A percentile compares a stretch with the other conserved stretches of the same genome.
Conservation (phyloP, 2,329 filamentous ascomycete species). For the Ophiocordyceps australis region DNA sequence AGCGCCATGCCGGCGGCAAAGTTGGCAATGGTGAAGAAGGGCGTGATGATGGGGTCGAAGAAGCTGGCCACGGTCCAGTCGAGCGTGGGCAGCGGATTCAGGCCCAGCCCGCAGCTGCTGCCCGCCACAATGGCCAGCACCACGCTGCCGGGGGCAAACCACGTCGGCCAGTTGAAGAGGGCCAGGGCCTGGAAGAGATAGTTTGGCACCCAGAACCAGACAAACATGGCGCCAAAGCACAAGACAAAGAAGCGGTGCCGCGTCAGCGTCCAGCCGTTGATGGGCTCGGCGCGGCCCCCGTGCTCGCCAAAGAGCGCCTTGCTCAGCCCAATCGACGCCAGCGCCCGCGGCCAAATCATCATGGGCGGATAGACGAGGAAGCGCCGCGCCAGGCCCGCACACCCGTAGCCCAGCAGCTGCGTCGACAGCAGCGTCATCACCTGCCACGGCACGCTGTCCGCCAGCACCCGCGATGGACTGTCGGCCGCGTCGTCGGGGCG, state of each 20-base stretch:
- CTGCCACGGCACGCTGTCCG: conserved; percentile 22
- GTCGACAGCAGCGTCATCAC: conserved; percentile 25
- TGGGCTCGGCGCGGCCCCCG: conserved; percentile 5
- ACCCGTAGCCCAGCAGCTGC: conserved; percentile 31
- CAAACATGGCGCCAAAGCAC: conserved; percentile 23
- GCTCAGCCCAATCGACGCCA: conserved; percentile 26
- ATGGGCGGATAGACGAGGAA: conserved; percentile 29
- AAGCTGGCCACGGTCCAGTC: conserved; percentile 19
- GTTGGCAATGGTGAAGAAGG: conserved; percentile 12
- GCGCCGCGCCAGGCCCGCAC: conserved; percentile 25
- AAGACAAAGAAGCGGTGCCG: conserved; percentile 22
- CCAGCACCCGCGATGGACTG: conserved; percentile 14
- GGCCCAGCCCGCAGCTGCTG: conserved; percentile 15
- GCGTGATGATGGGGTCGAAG: conserved; percentile 13
- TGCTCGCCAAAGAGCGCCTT: conserved; percentile 6
- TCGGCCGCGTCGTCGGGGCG: too few species aligned
- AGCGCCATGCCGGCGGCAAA: conserved; percentile 19
- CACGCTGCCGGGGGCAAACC: conserved; percentile 24
- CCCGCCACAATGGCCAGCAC: conserved; percentile 16
- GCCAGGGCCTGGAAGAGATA: conserved; percentile 26
- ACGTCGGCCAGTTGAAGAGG: conserved; percentile 29
- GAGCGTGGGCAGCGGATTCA: conserved; percentile 18
- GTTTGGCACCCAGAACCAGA: conserved; percentile 32
- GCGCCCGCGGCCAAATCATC: conserved; percentile 29
- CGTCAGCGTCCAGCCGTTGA: conserved; percentile 7